A percentile compares a stretch with the other conserved stretches of the same genome.
Evolutionary conservation across 805 yeast genomes (phyloP).

Genomic region (Barnettozyma sucrosica): DNA sequence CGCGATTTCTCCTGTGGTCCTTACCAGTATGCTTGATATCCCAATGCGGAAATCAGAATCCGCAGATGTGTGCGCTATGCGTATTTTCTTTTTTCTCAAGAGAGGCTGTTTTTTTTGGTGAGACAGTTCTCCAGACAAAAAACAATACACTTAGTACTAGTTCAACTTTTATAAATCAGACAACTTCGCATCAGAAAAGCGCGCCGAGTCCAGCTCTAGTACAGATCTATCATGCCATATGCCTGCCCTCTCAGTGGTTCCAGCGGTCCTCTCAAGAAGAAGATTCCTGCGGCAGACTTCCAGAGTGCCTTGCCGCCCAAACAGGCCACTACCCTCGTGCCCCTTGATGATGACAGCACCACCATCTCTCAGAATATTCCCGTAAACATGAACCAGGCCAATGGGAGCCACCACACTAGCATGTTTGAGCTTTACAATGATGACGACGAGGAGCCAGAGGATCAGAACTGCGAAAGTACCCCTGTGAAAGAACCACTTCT

Average conservation of each 20-base stretch:
- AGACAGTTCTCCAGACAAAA: background rate
- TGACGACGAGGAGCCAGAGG: constrained; percentile 14
- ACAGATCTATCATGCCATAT: constrained; percentile 20
- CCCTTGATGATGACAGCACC: background rate
- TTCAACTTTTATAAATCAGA: background rate
- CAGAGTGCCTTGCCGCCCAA: background rate
- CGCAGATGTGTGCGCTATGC: background rate
- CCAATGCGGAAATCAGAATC: constrained; percentile 4
- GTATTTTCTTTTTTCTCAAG: background rate
- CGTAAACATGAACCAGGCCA: background rate
- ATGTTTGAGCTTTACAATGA: constrained; percentile 19
- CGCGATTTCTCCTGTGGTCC: background rate
- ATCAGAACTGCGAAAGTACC: background rate
- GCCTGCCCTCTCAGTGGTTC: constrained; percentile 25
- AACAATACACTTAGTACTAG: background rate
- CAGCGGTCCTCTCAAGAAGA: constrained; percentile 3
- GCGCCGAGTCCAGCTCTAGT: background rate
- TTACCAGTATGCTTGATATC: constrained; percentile 1
- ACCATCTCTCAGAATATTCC: background rate
- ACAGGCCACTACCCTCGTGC: background rate
- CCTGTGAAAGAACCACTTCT: background rate
- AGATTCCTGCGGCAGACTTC: background rate
- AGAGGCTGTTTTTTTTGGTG: background rate
- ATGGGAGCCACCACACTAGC: background rate
- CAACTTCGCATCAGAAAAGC: background rate